phyloP scores from a whole-genome alignment of 2,329 filamentous ascomycete species.

The Hypoxylon sp. region DNA sequence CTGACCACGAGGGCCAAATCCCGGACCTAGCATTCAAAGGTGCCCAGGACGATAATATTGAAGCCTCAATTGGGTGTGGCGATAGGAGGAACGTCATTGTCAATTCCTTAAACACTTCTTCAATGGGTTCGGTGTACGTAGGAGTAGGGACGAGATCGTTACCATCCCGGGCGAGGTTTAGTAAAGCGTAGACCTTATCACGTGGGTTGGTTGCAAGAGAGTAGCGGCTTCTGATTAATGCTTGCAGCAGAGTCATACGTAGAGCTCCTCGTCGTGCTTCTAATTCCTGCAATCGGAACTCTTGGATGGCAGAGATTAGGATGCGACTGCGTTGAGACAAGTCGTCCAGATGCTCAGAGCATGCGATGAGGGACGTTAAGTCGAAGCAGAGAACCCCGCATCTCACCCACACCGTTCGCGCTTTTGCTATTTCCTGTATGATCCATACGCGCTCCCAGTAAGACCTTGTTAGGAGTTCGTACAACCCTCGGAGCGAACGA shows the following conservation, averaged over 20 bases:
- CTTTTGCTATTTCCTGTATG: constrained; percentile 30
- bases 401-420: constrained; percentile 11
- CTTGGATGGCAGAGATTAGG: constrained; percentile 18
- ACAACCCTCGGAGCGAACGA: constrained; percentile 15
- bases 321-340: constrained; percentile 17
- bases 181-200: constrained; percentile 30
- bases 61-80: constrained; percentile 17
- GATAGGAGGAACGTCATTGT: constrained; percentile 19
- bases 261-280: constrained; percentile 17
- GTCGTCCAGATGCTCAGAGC: constrained; percentile 12
- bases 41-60: constrained; percentile 19
- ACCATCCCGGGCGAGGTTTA: constrained; percentile 23
- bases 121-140: constrained; percentile 16
- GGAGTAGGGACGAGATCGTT: constrained; percentile 25
- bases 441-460: constrained; percentile 36
- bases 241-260: constrained; percentile 24
- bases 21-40: constrained; percentile 1
- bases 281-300: constrained; percentile 23
- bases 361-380: constrained; percentile 14
- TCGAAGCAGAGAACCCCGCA: constrained; percentile 22
- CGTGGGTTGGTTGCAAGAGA: constrained; percentile 25
- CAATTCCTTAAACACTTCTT: constrained; percentile 23
- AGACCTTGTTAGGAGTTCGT: constrained; percentile 21
- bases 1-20: constrained; percentile 10
- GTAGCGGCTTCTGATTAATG: constrained; percentile 25